Evolutionary conservation across 2,329 filamentous ascomycete species (phyloP).

Genomic region (Hymenoscyphus repandus): DNA sequence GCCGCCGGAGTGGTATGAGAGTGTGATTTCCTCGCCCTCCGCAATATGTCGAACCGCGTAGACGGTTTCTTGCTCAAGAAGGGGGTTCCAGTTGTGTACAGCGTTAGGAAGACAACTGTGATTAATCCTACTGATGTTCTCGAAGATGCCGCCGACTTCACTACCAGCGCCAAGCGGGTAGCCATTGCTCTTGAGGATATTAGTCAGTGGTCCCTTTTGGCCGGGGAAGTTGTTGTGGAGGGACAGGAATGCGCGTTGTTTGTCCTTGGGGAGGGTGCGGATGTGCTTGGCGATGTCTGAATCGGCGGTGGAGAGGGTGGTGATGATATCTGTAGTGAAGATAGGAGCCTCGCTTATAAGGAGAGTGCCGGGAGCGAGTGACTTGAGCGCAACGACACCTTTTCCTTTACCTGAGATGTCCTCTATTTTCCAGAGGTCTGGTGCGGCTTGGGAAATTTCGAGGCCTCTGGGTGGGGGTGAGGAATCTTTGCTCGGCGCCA

Average conservation of each 20-base stretch:
- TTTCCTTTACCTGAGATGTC: conserved; percentile 26
- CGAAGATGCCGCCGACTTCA: conserved; percentile 32
- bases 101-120: conserved; percentile 34
- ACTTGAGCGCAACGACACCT: conserved; percentile 22
- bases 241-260: conserved; percentile 18
- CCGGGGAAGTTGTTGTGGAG: conserved; percentile 11
- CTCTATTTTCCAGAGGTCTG: conserved; percentile 17
- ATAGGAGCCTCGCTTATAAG: conserved; percentile 28
- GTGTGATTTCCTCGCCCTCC: conserved; percentile 33
- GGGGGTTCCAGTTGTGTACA: conserved; percentile 33
- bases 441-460: neutral
- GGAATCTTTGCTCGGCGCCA: conserved; percentile 9
- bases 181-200: conserved; percentile 11
- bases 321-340: conserved; percentile 25
- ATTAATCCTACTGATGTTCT: conserved; percentile 32
- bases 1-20: conserved; percentile 27
- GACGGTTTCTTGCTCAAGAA: conserved; percentile 26
- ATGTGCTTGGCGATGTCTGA: conserved; percentile 20
- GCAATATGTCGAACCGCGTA: conserved; percentile 32
- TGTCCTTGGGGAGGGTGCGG: conserved; percentile 11
- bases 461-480: neutral
- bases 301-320: conserved; percentile 18
- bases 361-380: conserved; percentile 26
- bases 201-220: conserved; percentile 1
- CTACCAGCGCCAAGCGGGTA: conserved; percentile 16